Base-by-base conservation (phyloP, 2,329 filamentous ascomycete species). In the Botryotinia convoluta region DNA sequence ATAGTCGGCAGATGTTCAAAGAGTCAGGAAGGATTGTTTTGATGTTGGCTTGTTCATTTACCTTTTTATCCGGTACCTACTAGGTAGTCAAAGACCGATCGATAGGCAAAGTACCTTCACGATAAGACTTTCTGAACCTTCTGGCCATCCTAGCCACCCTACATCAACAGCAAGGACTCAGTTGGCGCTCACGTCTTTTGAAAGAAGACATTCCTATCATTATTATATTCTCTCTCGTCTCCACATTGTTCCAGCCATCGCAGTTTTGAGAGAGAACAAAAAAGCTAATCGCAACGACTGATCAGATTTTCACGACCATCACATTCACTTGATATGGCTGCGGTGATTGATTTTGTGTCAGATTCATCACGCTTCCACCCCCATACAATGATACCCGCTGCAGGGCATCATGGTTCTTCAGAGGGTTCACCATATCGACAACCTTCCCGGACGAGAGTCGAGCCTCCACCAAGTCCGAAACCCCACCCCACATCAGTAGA, bases 281-380 rank as follows among this genome's bases (percentile, higher is more conserved):
- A 39, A 75, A 61, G 74, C 77, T 79, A 77, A 79, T 74, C 61
- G 59, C 73, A 39, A 70, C 44, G 39, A 74, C 59, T 71, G 65
- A 73, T 57, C 76, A 80, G 78, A 74, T 68, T 74, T 73, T 73
- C 67, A 70, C 73, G 60, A 70, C 74, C 61, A 73, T 71, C 65
- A 75, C 72, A 75, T 72, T 48, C 51, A 76, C 72, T 75, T 80
- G 79, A 81, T 84, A 91, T 91, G 89, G 89, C 88, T 80, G 86
- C 88, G 83, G 82, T 90, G 83, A 87, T 90, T 82, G 93, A 95
- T 85, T 90, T 90, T 85, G 89, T 90, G 84, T 88, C 92, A 83
- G 90, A 93, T 84, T 86, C 90, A 78, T 87, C 89, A 79, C 88
- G 90, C 84, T 91, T 92, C 83, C 89, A 79, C 63, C 60, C 57